Evolutionary conservation across 805 yeast genomes (phyloP), one percentile per base, ranked within the genome.

Genomic region (Nakazawaea pomicola): DNA sequence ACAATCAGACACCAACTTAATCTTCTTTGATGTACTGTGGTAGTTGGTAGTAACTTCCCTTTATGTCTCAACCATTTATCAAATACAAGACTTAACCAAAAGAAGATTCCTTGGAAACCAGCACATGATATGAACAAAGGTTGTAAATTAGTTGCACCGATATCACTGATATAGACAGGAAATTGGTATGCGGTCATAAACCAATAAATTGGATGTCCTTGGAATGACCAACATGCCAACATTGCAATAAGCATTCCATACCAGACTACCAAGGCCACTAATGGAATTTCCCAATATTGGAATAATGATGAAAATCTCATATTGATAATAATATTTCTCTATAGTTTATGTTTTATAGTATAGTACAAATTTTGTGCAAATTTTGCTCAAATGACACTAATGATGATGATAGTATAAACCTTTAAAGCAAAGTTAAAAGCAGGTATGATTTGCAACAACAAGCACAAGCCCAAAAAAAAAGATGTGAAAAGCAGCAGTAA

Each of bases 201-300:
- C 41, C 66, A 57, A 55, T 85, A 83, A 10, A 73, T 65, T 0
- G 95, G 95, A 34, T 74, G 74, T 2, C 96, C 96, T 54, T 86
- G 87, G 3, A 67, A 72, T 2, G 83, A 76, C 97, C 97, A 90
- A 49, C 80, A 74, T 2, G 72, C 58, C 48, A 90, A 55, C 74
- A 91, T 65, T 4, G 95, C 86, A 4, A 83, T 79, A 9, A 90
- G 73, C 96, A 88, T 86, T 3, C 85, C 95, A 78, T 89, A 84
- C 97, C 97, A 90, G 12, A 79, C 81, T 2, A 79, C 59, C 39
- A 77, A 62, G 2, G 87, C 74, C 2, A 79, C 53, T 32, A 88
- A 60, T 3, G 96, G 96, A 28, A 89, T 42, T 3, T 59, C 25
- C 48, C 48, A 45, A 14, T 42, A 42, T 21, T 42, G 45, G 25